Base-by-base conservation (phyloP, 352 stramenopile species). In the Globisporangium spinosum region DNA sequence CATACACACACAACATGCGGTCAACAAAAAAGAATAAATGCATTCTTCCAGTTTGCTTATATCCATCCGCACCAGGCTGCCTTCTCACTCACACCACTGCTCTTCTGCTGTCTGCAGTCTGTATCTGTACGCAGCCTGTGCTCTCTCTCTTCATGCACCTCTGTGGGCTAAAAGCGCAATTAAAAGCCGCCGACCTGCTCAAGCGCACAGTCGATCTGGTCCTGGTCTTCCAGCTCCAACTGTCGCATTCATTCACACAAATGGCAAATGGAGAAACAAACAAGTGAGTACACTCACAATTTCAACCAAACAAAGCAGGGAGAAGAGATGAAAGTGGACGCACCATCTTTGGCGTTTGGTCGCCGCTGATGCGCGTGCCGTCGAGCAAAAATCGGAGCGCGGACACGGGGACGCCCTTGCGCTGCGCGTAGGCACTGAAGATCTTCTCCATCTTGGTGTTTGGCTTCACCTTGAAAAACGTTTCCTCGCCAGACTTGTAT, bases 391-490 rank as follows among this genome's bases (percentile, higher is more conserved):
- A 99, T 22, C 97, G 92, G 58, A 99, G 83, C 32, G 93, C 94
- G 25, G 59, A 76, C 2, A 81, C 73, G 0, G 95, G 85, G 8
- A 99, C 91, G 58, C 96, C 95, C 80, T 98, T 98, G 64, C 96
- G 90, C 70, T 95, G 80, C 12, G 97, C 97, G 73, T 98, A 99
- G 3, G 97, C 97, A 63, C 90, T 91, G 76, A 99, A 98, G 57
- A 99, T 97, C 77, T 99, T 99, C 64, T 94, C 85, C 97, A 99
- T 99, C 85, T 98, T 98, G 45, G 97, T 99, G 62, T 96, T 98
- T 64, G 93, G 98, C 81, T 99, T 99, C 55, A 99, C 97, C 84
- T 99, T 99, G 83, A 99, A 99, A 75, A 98, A 98, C 5, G 95
- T 99, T 79, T 99, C 96, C 68, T 98, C 91, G 45, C 91, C 92